These are phyloP conservation scores for Serpula lacrymans DNA, from an alignment of 768 basidiomycete genomes.

Conservation along the genomic window DNA sequence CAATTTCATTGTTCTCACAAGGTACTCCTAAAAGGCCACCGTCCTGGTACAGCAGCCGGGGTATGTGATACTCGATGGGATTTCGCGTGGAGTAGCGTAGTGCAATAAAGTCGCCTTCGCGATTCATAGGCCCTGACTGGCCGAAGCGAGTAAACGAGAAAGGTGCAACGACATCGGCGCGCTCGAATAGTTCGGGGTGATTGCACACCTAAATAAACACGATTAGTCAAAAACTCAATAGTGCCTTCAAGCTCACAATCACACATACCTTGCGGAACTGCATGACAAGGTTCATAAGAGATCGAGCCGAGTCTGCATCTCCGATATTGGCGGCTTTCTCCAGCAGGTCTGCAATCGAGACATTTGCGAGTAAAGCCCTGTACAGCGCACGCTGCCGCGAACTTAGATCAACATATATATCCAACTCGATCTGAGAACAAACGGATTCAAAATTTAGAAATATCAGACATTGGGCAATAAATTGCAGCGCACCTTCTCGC, in stretches of 20 bases:
- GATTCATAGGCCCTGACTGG: slow-evolving; percentile 72
- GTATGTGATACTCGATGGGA: slow-evolving; percentile 77
- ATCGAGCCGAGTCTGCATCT: slow-evolving; percentile 87
- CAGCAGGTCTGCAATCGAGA: slow-evolving; percentile 91
- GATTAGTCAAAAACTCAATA: slow-evolving; percentile 1
- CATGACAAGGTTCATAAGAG: slow-evolving; percentile 99
- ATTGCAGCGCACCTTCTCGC: slow-evolving; percentile 75
- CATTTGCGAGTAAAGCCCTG: slow-evolving; percentile 84
- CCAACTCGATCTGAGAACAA: slow-evolving; percentile 79
- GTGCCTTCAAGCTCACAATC: slow-evolving; percentile 1
- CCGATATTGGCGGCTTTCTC: slow-evolving; percentile 91
- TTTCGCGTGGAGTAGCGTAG: slow-evolving; percentile 85
- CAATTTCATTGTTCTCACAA: slow-evolving; percentile 42
- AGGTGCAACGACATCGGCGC: slow-evolving; percentile 92
- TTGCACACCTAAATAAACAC: slow-evolving; percentile 87
- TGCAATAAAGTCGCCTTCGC: slow-evolving; percentile 84
- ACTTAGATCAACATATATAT: slow-evolving; percentile 91
- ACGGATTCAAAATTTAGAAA: slow-evolving; percentile 1
- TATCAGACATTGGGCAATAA: not conserved
- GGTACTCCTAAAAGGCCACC: slow-evolving; percentile 72
- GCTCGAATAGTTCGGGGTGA: slow-evolving; percentile 96
- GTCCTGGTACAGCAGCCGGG: slow-evolving; percentile 72
- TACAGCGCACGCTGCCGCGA: slow-evolving; percentile 91
- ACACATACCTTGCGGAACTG: slow-evolving; percentile 89
- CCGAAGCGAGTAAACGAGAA: slow-evolving; percentile 87